Base-by-base conservation (phyloP, 345 rosid species). In the Litchi chinensis region DNA sequence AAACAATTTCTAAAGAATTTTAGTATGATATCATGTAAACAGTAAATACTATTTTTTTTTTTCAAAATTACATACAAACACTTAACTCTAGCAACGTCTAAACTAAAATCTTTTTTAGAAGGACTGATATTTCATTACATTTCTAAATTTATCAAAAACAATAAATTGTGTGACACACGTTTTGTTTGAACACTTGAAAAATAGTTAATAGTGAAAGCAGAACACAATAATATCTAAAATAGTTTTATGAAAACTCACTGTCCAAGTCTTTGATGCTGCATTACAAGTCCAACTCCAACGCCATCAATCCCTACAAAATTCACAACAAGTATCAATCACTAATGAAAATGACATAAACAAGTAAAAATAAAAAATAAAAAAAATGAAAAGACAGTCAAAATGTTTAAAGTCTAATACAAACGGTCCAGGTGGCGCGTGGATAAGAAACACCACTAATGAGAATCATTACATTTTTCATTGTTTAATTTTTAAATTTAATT, bases 241-340 rank as follows among this genome's bases (percentile, higher is more conserved):
- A 52, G 41, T 6, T 32, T 43, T 11, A 7, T 66, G 28, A 57
- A 44, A 37, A 77, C 94, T 72, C 79, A 93, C 97, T 83, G 87
- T 40, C 91, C 93, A 0, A 93, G 88, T 73, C 77, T 82, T 73
- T 79, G 73, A 79, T 92, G 91, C 59, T 93, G 96, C 78, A 71
- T 84, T 74, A 79, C 75, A 65, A 93, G 95, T 10, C 96, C 95
- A 54, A 90, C 88, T 71, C 96, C 98, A 60, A 89, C 88, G n/a
- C 98, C 96, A 74, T 93, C 96, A 11, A 91, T 87, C 54, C 98
- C 98, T 93, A 78, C 77, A 74, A 68, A 71, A 70, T 46, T 82
- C 57, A 64, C 6, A 41, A 57, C 1, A n/a, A 26, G 11, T 10
- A 64, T 28, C 19, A 19, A 19, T 41, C 5, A 62, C 26, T 3